phyloP scores from a whole-genome alignment of 2,329 filamentous ascomycete genomes.

The Talaromyces islandicus region DNA sequence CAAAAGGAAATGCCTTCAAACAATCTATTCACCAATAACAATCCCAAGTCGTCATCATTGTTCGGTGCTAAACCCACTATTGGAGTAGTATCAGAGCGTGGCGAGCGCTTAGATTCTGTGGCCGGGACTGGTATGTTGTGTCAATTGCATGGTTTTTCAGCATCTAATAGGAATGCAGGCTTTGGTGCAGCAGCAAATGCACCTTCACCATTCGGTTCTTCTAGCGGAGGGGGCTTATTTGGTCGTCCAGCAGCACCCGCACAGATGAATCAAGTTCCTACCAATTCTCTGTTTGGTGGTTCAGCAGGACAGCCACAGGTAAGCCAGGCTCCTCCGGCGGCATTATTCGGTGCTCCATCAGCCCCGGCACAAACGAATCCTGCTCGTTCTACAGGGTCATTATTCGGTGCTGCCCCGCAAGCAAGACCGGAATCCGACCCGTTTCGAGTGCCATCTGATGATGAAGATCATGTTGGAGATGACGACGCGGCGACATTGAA shows the following conservation, averaged over 20 bases:
- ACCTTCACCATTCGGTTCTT: neutral
- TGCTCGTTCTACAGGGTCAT: too few relatives aligned
- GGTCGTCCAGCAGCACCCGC: neutral
- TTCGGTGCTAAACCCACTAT: neutral
- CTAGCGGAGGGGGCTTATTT: neutral
- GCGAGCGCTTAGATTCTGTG: too few relatives aligned
- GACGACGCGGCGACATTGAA: neutral
- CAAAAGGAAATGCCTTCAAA: constrained; percentile 5
- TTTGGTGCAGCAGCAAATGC: too few relatives aligned
- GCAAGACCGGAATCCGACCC: neutral
- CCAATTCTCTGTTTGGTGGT: neutral
- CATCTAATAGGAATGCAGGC: neutral
- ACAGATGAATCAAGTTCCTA: too few relatives aligned
- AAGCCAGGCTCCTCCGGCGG: too few relatives aligned
- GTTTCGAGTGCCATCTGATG: neutral
- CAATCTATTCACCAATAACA: neutral
- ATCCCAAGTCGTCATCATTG: neutral
- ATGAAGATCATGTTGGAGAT: neutral
- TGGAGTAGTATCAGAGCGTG: too few relatives aligned
- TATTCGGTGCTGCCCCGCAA: neutral
- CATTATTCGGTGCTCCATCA: neutral
- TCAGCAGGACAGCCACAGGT: neutral
- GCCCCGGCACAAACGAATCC: too few relatives aligned
- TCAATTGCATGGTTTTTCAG: neutral
- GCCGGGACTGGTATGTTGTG: neutral